Evolutionary conservation across 768 basidiomycete species (phyloP).

Genomic region (Lanmaoa rubissima): DNA sequence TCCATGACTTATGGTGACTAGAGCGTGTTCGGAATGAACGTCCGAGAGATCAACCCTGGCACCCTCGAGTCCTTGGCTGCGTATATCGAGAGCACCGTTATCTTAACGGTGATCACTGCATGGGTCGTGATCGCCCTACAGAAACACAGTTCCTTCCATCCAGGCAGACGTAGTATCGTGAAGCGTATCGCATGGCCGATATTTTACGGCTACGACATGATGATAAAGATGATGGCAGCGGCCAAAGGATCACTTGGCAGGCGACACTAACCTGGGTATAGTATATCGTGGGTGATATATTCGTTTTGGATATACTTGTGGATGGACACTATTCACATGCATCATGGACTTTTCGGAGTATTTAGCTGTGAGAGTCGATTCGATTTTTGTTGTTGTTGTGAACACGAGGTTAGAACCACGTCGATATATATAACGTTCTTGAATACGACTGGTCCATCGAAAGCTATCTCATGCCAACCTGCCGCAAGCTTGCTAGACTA

Average conservation of each 20-base stretch:
- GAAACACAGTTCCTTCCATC: constrained; percentile 23
- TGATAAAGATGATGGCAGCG: background rate
- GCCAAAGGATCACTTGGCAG: background rate
- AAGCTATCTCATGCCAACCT: background rate
- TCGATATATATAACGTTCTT: background rate
- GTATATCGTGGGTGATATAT: background rate
- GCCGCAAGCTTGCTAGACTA: background rate
- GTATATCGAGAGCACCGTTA: constrained; percentile 44
- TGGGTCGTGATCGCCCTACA: constrained; percentile 61
- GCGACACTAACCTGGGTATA: background rate
- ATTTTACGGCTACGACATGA: background rate
- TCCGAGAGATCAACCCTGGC: constrained; percentile 28
- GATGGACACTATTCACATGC: background rate
- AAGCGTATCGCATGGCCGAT: constrained; percentile 23
- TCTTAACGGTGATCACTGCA: constrained; percentile 49
- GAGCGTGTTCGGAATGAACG: constrained; percentile 31
- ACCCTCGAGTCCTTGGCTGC: constrained; percentile 33
- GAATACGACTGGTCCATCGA: background rate
- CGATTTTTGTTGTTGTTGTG: background rate
- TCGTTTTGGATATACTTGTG: background rate
- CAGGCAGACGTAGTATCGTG: background rate
- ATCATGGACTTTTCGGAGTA: background rate
- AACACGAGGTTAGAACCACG: background rate
- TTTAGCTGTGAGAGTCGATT: background rate
- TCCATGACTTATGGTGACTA: constrained; percentile 20